Evolutionary conservation across 441 rosid genomes (phyloP).

Genomic region (Breynia disticha): DNA sequence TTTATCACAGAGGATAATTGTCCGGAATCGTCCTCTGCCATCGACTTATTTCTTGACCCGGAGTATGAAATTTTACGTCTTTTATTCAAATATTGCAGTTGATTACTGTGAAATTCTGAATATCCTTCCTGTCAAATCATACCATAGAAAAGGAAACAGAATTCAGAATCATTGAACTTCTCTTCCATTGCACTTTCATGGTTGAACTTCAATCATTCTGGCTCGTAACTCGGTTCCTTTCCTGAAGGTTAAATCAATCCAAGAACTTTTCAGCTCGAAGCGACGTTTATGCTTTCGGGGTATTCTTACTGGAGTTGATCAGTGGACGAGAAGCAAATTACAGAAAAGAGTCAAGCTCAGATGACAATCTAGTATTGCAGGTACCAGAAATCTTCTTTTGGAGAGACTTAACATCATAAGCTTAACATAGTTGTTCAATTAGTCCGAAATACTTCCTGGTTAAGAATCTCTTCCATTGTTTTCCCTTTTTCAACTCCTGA

Average conservation of each 20-base stretch:
- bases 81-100: not conserved
- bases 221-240: too few species aligned
- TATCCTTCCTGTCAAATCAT: too few species aligned
- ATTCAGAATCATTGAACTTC: too few species aligned
- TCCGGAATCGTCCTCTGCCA: slow-evolving; percentile 31
- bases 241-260: slow-evolving; percentile 22
- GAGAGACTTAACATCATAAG: not conserved
- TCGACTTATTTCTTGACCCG: slow-evolving; percentile 38
- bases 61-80: slow-evolving; percentile 24
- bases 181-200: too few species aligned
- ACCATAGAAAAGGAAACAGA: too few species aligned
- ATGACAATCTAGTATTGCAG: slow-evolving; percentile 21
- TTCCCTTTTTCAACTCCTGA: not conserved
- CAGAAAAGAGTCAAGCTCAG: slow-evolving; percentile 11
- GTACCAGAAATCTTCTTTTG: slow-evolving; percentile 12
- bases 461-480: not conserved
- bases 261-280: slow-evolving; percentile 22
- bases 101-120: too few species aligned
- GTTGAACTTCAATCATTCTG: too few species aligned
- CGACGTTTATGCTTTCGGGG: slow-evolving; percentile 41
- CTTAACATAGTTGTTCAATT: not conserved
- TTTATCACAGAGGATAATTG: slow-evolving; percentile 16
- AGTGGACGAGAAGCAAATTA: slow-evolving; percentile 28
- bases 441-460: not conserved
- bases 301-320: slow-evolving; percentile 33